Conservation (phyloP, 2,329 filamentous ascomycete genomes). For the Ilyonectria mors-panacis region DNA sequence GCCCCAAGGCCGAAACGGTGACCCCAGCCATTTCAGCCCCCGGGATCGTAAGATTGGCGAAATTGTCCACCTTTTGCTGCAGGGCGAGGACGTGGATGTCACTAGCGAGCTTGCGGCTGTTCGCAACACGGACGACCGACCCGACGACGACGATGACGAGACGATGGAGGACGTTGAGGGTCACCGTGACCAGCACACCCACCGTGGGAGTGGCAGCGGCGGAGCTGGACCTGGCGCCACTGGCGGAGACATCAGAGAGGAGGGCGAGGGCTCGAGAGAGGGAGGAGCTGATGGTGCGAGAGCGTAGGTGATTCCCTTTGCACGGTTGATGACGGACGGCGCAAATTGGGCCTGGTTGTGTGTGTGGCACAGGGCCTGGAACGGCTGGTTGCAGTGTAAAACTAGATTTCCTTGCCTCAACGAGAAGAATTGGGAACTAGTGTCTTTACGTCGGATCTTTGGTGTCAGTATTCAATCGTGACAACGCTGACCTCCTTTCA, state of each 20-base stretch:
- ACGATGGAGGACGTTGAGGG: conserved; percentile 75
- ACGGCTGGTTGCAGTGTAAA: conserved; percentile 51
- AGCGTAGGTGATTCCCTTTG: conserved; percentile 87
- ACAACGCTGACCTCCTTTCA: conserved; percentile 65
- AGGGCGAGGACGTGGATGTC: conserved; percentile 91
- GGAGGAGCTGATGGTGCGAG: conserved; percentile 96
- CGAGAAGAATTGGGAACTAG: conserved; percentile 50
- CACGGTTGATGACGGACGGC: conserved; percentile 46
- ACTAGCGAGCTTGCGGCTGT: conserved; percentile 78
- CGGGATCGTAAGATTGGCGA: conserved; percentile 90
- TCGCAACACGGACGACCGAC: conserved; percentile 64
- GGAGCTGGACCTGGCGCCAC: conserved; percentile 90
- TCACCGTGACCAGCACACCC: conserved; percentile 70
- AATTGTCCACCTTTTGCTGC: conserved; percentile 86
- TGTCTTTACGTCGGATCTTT: conserved; percentile 44
- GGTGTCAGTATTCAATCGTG: conserved; percentile 41
- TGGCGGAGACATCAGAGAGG: conserved; percentile 91
- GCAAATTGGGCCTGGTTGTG: conserved; percentile 42
- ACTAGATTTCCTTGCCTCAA: conserved; percentile 49
- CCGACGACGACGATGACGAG: conserved; percentile 73
- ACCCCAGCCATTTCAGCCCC: conserved; percentile 85
- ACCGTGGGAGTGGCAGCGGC: conserved; percentile 75
- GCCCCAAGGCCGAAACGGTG: conserved; percentile 78
- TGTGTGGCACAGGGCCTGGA: conserved; percentile 40
- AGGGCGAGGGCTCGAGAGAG: conserved; percentile 89